A percentile compares a stretch with the other conserved stretches of the same genome.
Evolutionary conservation across 139 green algal genomes (phyloP).

Genomic region (Microglena sp.): DNA sequence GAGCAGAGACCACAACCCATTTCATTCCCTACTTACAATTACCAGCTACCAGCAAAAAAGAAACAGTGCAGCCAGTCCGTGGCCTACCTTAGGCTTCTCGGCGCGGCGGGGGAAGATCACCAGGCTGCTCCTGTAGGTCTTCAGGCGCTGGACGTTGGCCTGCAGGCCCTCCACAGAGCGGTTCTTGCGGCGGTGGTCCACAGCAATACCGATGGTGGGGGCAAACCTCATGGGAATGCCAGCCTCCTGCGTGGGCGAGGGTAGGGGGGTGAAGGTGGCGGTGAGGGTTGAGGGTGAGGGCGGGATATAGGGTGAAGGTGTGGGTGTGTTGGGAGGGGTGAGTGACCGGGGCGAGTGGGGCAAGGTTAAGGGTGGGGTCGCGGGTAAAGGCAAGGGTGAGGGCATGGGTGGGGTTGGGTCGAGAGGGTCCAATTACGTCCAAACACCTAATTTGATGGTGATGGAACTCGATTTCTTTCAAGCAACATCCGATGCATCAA

Average conservation of each 20-base stretch:
- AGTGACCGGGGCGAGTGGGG: too few species aligned
- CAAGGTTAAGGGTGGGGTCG: too few species aligned
- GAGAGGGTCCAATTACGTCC: too few species aligned
- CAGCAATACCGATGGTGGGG: conserved; percentile 90
- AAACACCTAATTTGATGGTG: too few species aligned
- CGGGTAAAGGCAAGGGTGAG: too few species aligned
- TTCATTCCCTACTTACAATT: background rate
- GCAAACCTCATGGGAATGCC: conserved; percentile 86
- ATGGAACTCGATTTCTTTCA: too few species aligned
- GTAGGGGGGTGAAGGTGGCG: too few species aligned
- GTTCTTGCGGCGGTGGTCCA: conserved; percentile 94
- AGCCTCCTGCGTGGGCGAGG: conserved; percentile 66
- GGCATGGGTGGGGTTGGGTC: too few species aligned
- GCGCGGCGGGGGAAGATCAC: conserved; percentile 88
- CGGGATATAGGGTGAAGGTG: too few species aligned
- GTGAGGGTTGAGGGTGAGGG: too few species aligned
- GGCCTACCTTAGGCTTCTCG: conserved; percentile 82
- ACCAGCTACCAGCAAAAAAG: background rate
- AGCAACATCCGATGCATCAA: too few species aligned
- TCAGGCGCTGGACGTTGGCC: conserved; percentile 89
- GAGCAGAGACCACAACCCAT: background rate
- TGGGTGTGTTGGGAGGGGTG: too few species aligned
- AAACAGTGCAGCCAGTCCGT: background rate
- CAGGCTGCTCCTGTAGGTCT: conserved; percentile 94
- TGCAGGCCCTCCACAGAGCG: conserved; percentile 85